Percentiles rank a stretch among this genome's conserved stretches.
These are phyloP conservation scores for Metschnikowia santaceciliae DNA, from an alignment of 805 yeast species.

Conservation along the genomic window DNA sequence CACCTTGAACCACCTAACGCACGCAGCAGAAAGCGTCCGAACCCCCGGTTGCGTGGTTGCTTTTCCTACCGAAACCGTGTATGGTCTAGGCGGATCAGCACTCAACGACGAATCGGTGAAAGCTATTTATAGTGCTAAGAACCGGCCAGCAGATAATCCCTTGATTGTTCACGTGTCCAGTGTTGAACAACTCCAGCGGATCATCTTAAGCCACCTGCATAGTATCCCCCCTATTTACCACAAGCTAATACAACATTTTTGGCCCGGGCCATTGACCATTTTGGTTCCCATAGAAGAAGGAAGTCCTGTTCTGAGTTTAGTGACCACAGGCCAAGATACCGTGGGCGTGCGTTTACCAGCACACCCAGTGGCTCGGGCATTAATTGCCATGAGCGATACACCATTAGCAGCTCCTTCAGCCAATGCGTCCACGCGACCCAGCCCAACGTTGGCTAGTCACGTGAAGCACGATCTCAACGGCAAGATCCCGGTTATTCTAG, in stretches of 20 bases:
- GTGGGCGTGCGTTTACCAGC: constrained; percentile 89
- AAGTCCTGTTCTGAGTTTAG: constrained; percentile 60
- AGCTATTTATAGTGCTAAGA: constrained; percentile 81
- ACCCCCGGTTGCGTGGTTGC: constrained; percentile 55
- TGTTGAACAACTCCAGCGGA: constrained; percentile 60
- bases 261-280: constrained; percentile 97
- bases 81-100: constrained; percentile 91
- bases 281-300: constrained; percentile 56
- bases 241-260: constrained; percentile 61
- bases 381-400: constrained; percentile 76
- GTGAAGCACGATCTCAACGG: constrained; percentile 78
- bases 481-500: constrained; percentile 76
- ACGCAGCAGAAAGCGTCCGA: constrained; percentile 39
- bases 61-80: constrained; percentile 96
- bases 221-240: constrained; percentile 67
- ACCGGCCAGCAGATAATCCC: constrained; percentile 94
- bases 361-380: constrained; percentile 85
- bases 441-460: constrained; percentile 86
- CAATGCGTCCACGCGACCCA: constrained; percentile 91
- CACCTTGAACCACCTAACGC: constrained; percentile 47
- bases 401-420: constrained; percentile 99
- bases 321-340: constrained; percentile 85
- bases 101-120: constrained; percentile 66
- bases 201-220: constrained; percentile 45
- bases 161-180: constrained; percentile 87